A percentile compares a stretch with the other conserved stretches of the same genome.
Evolutionary conservation across 495 filamentous ascomycete species (phyloP).

Genomic region (Podospora comata): DNA sequence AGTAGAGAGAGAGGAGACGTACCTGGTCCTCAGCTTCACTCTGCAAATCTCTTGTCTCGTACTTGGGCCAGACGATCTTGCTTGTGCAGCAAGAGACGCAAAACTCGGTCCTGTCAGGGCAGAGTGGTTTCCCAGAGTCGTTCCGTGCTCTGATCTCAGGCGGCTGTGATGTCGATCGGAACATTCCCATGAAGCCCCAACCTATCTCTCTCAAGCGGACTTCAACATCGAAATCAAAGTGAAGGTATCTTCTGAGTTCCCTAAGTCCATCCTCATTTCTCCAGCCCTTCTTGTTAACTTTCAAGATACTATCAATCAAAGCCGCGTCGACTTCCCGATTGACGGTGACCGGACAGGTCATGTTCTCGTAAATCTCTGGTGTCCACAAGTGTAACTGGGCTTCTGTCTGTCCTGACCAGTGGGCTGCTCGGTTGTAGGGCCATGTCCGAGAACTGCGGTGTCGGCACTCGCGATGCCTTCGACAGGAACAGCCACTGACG

Average conservation of each 20-base stretch:
- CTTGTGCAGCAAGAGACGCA: slow-evolving; percentile 24
- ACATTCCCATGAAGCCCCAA: slow-evolving; percentile 25
- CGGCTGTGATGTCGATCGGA: slow-evolving; percentile 24
- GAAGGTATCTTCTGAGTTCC: slow-evolving; percentile 15
- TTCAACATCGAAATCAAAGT: slow-evolving; percentile 29
- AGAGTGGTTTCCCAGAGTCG: slow-evolving; percentile 22
- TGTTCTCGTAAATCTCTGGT: slow-evolving; percentile 28
- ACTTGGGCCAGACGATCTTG: slow-evolving; percentile 25
- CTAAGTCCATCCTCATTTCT: neutral
- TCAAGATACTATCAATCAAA: slow-evolving; percentile 20
- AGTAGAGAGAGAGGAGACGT: neutral
- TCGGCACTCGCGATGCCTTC: slow-evolving; percentile 13
- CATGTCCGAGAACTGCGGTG: slow-evolving; percentile 11
- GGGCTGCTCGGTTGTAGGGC: slow-evolving; percentile 23
- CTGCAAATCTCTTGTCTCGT: slow-evolving; percentile 25
- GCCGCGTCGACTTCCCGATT: slow-evolving; percentile 23
- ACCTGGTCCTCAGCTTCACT: slow-evolving; percentile 27
- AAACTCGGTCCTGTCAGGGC: slow-evolving; percentile 18
- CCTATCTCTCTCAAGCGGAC: slow-evolving; percentile 26
- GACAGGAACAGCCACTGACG: slow-evolving; percentile 17
- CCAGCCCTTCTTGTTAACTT: neutral
- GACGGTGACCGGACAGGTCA: slow-evolving; percentile 25
- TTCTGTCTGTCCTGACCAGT: slow-evolving; percentile 28
- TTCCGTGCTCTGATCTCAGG: slow-evolving; percentile 25
- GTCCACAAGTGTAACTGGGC: slow-evolving; percentile 30